These are phyloP conservation scores for Pelargonium myrrhifolium DNA, from an alignment of 441 rosid genomes.

Conservation along the genomic window DNA sequence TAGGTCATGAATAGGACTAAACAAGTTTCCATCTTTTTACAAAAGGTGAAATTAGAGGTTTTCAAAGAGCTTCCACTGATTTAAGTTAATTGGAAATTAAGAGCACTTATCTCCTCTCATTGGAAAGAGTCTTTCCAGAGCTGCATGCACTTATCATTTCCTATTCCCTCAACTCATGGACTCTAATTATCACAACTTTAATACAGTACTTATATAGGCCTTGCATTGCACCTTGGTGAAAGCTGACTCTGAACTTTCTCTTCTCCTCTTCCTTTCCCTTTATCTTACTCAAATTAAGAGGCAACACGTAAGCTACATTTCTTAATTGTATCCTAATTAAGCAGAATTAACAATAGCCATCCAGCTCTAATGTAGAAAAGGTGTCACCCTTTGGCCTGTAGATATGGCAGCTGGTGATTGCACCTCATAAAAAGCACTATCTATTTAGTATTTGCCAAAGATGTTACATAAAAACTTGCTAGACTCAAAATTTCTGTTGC, in stretches of 20 bases:
- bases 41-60: constrained; percentile 11
- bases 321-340: not conserved
- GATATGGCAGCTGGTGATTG: constrained; percentile 3
- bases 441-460: too few species aligned
- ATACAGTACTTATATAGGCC: constrained; percentile 5
- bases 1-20: constrained; percentile 40
- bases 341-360: not conserved
- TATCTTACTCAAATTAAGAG: not conserved
- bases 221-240: not conserved
- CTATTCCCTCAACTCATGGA: too few species aligned
- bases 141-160: constrained; percentile 13
- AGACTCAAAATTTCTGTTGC: not conserved
- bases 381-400: too few species aligned
- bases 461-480: not conserved
- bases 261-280: not conserved
- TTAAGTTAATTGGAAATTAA: constrained; percentile 29
- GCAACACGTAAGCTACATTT: not conserved
- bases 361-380: not conserved
- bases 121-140: constrained; percentile 16
- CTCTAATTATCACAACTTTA: not conserved
- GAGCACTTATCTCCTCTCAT: constrained; percentile 17
- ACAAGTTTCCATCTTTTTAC: not conserved
- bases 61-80: constrained; percentile 14
- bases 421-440: constrained; percentile 4
- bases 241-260: constrained; percentile 4